Base-by-base conservation (phyloP, 176 grass and related monocot species). In the Musa schizocarpa region DNA sequence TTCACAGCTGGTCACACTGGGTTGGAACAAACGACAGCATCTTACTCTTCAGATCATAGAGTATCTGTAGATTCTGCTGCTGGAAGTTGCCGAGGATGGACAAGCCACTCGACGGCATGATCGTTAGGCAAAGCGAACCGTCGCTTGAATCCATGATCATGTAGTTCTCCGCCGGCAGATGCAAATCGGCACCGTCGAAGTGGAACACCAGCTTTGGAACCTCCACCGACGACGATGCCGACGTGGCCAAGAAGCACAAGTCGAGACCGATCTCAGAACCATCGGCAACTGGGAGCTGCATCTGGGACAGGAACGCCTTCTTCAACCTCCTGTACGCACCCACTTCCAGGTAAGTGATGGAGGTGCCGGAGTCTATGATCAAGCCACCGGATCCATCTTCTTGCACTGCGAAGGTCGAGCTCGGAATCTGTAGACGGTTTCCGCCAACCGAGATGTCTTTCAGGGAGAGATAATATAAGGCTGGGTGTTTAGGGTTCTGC, bases 1-100 rank as follows among this genome's bases (percentile, higher is more conserved):
- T 54, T 75, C 7, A 71, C 51, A 98, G 82, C 55, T 53, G 68
- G 80, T 91, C 88, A 50, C 95, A 98, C 4, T 13, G 90, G 7
- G 84, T 84, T 52, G 80, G 88, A 49, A 89, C 80, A 68, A 98
- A 98, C 50, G 95, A 89, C 9, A 98, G 72, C 25, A 67, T 57
- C 77, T 86, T 72, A 16, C 67, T 84, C 65, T 76, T 72, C 53
- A 98, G 69, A 88, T 98, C 88, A 81, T 93, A 98, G 9, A 91
- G 85, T 69, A 98, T 86, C 62, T 93, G 85, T 76, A 89, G 82
- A 74, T 91, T 91, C 78, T 98, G 94, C 81, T 98, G 95, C 67
- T 98, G 90, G 84, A 91, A 93, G 85, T 93, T 98, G 74, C 90
- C 95, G 53, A 98, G 87, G 67, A 93, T 82, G 7, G 84, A 75